Evolutionary conservation across 805 yeast species (phyloP).

Genomic region (Candida vartiovaarae): DNA sequence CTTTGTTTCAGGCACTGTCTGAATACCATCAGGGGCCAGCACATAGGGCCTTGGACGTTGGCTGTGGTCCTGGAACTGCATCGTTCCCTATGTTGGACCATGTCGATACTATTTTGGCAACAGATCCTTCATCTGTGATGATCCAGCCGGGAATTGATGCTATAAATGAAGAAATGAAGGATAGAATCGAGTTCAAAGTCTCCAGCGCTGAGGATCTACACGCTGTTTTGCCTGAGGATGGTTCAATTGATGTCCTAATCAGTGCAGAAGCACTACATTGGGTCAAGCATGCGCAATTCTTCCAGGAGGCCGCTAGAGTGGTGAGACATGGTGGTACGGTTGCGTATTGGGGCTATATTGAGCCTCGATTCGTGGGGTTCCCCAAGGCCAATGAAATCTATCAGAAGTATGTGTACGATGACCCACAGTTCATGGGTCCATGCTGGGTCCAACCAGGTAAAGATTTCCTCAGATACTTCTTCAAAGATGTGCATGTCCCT

Average conservation of each 20-base stretch:
- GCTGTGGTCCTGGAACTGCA: slow-evolving; percentile 69
- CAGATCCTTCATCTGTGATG: slow-evolving; percentile 53
- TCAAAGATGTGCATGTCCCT: slow-evolving; percentile 39
- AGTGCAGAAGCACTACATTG: slow-evolving; percentile 79
- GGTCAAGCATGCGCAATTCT: slow-evolving; percentile 49
- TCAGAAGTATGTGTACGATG: slow-evolving; percentile 42
- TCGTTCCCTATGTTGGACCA: slow-evolving; percentile 39
- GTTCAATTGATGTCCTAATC: slow-evolving; percentile 46
- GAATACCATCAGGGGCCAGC: slow-evolving; percentile 32
- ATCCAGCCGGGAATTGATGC: slow-evolving; percentile 31
- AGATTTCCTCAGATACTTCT: slow-evolving; percentile 35
- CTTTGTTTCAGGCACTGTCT: slow-evolving; percentile 36
- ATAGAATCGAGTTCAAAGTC: slow-evolving; percentile 17
- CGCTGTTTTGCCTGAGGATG: slow-evolving; percentile 15
- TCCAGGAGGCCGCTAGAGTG: slow-evolving; percentile 40
- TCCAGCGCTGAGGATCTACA: slow-evolving; percentile 24
- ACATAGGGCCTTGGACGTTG: slow-evolving; percentile 47
- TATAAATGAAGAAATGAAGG: slow-evolving; percentile 10
- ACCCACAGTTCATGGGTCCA: slow-evolving; percentile 44
- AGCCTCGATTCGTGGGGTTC: slow-evolving; percentile 50
- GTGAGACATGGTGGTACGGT: slow-evolving; percentile 56
- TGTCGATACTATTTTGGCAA: slow-evolving; percentile 44
- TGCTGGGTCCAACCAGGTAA: slow-evolving; percentile 69
- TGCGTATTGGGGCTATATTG: slow-evolving; percentile 68
- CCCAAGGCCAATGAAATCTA: slow-evolving; percentile 52